Base-by-base conservation (phyloP, 257 asterid genomes). In the Mentha longifolia region DNA sequence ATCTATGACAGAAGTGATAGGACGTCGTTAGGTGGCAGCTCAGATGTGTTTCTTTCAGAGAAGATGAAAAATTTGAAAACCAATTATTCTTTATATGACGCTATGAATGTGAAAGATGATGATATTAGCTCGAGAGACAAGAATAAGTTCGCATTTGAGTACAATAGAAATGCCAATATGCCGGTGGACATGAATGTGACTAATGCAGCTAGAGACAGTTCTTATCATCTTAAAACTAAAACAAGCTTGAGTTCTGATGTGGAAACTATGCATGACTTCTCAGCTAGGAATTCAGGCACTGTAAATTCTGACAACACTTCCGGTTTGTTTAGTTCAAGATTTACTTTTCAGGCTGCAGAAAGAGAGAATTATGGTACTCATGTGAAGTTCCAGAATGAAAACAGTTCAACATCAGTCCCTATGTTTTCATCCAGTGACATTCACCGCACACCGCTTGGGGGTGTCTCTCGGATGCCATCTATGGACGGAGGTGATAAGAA, bases 281-380 rank as follows among this genome's bases (percentile, higher is more conserved):
- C 30, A 52, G 56, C 64, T 55, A 74, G 47, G 72, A 73, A 68
- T 80, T 72, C 50, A 72, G 79, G 75, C 59, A 75, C 42, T 68
- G 73, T 65, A 67, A 56, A 54, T 79, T 64, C 72, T 60, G 58
- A 55, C 73, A 69, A 67, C 45, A 33, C 50, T 77, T 61, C 84
- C 9, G 84, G 77, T 71, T 54, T 83, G 10, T 58, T 64, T 55
- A 54, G 70, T 61, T 65, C 91, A 56, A 84, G 74, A 49, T 78
- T 83, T 74, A 65, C 71, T 76, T 91, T 84, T 76, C 88, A 69
- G 85, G 72, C 82, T 60, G 84, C 52, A 22, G 80, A 49, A 71
- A 65, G 82, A 50, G 73, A 74, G 61, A 64, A 17, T 9, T 61
- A 64, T 58, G 73, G 67, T 67, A 65, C 42, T 70, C 82, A 66